Conservation (phyloP, 2,329 filamentous ascomycete species). For the Claviceps arundinis region DNA sequence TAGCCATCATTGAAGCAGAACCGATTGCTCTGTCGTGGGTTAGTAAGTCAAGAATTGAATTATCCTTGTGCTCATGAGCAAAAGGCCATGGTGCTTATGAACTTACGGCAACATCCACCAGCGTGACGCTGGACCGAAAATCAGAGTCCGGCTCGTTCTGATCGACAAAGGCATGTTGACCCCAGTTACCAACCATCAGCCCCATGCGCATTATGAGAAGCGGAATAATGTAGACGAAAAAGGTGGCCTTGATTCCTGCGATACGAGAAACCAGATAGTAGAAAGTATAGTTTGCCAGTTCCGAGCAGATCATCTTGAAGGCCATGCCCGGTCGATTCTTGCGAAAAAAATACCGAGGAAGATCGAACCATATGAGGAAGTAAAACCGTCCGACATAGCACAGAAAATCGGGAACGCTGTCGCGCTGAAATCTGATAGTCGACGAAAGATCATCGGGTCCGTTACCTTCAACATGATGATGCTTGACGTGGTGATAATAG, state of each 20-base stretch:
- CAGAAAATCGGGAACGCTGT: constrained; percentile 52
- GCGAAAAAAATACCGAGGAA: constrained; percentile 58
- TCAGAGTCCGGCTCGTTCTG: constrained; percentile 62
- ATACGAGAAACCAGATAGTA: constrained; percentile 34
- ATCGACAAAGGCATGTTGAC: constrained; percentile 72
- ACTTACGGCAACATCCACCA: constrained; percentile 65
- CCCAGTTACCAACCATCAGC: constrained; percentile 75
- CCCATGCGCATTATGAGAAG: constrained; percentile 53
- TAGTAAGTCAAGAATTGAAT: neutral
- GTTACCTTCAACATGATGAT: constrained; percentile 73
- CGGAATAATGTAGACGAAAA: constrained; percentile 55
- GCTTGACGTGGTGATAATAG: constrained; percentile 77
- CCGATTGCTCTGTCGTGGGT: constrained; percentile 51
- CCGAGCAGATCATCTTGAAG: constrained; percentile 44
- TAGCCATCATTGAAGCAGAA: constrained; percentile 77
- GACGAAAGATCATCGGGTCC: constrained; percentile 64
- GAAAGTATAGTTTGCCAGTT: constrained; percentile 41
- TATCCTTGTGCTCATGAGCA: neutral
- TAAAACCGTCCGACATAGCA: constrained; percentile 62
- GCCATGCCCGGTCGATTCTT: constrained; percentile 45
- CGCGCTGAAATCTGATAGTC: constrained; percentile 64
- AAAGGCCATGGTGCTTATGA: neutral
- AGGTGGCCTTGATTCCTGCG: constrained; percentile 40
- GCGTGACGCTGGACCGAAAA: constrained; percentile 64
- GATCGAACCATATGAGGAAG: constrained; percentile 60